These are phyloP conservation scores for Penicillium daleae DNA, from an alignment of 495 filamentous ascomycete species.

Conservation along the genomic window DNA sequence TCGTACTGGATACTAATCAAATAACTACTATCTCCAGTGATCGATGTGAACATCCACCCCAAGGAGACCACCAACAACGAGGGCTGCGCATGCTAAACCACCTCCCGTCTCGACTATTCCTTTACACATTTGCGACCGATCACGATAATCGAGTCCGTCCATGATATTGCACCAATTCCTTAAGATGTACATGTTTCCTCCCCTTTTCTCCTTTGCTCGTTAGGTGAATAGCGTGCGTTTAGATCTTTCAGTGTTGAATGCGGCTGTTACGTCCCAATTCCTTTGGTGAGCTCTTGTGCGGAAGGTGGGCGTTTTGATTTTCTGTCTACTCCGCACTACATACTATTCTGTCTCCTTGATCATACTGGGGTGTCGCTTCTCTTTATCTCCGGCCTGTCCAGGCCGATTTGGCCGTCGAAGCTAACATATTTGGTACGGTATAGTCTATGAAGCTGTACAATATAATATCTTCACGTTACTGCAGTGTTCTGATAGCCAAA, in stretches of 20 bases:
- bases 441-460: conserved; percentile 35
- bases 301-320: conserved; percentile 29
- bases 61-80: conserved; percentile 72
- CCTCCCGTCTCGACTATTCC: conserved; percentile 6
- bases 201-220: conserved; percentile 24
- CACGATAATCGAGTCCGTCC: conserved; percentile 41
- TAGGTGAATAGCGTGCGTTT: conserved; percentile 37
- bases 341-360: conserved; percentile 21
- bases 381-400: conserved; percentile 15
- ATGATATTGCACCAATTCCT: conserved; percentile 45
- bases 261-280: conserved; percentile 16
- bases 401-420: conserved; percentile 12
- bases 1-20: conserved; percentile 20
- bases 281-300: conserved; percentile 22
- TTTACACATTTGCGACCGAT: conserved; percentile 34
- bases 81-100: conserved; percentile 74
- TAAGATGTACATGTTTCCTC: conserved; percentile 49
- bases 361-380: conserved; percentile 17
- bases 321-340: conserved; percentile 27
- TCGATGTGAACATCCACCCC: conserved; percentile 90
- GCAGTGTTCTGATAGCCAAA: background rate
- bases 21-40: conserved; percentile 59
- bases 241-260: conserved; percentile 29
- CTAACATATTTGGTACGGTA: conserved; percentile 28
- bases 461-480: conserved; percentile 19